Evolutionary conservation across 1,284 basidiomycete species (phyloP).

Genomic region (Phlebopus sp.): DNA sequence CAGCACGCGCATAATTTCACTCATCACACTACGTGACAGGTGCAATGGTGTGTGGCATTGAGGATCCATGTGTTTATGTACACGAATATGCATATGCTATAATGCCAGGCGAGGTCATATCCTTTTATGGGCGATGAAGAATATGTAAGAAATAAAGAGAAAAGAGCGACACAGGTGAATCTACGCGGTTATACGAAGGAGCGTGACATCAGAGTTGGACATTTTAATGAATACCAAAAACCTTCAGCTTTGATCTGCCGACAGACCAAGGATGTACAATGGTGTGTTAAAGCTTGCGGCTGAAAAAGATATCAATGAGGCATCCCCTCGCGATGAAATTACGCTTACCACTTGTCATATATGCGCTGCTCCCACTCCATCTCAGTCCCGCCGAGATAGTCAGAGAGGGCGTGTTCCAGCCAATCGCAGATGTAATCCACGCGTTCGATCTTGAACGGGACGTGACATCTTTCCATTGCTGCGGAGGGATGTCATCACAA

Average conservation of each 20-base stretch:
- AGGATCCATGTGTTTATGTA: slow-evolving; percentile 26
- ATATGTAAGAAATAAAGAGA: neutral
- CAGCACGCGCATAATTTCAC: slow-evolving; percentile 46
- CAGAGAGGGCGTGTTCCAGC: slow-evolving; percentile 29
- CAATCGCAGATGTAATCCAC: slow-evolving; percentile 32
- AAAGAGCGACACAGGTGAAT: neutral
- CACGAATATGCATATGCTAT: slow-evolving; percentile 34
- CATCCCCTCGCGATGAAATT: neutral
- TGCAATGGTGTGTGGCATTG: slow-evolving; percentile 7
- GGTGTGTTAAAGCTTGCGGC: slow-evolving; percentile 11
- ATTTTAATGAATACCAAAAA: neutral
- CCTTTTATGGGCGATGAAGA: neutral
- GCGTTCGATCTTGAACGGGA: slow-evolving; percentile 31
- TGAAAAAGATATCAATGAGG: slow-evolving; percentile 5
- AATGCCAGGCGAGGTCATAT: slow-evolving; percentile 9
- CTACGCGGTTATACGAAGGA: neutral
- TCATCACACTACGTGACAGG: slow-evolving; percentile 5
- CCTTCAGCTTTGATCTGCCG: neutral
- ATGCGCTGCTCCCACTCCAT: slow-evolving; percentile 32
- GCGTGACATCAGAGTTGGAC: slow-evolving; percentile 1
- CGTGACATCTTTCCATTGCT: slow-evolving; percentile 35
- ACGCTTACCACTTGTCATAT: slow-evolving; percentile 24
- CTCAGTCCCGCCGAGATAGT: slow-evolving; percentile 29
- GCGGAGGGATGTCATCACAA: slow-evolving; percentile 4
- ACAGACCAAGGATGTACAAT: neutral